Percentiles rank a stretch among this genome's conserved stretches.
Conservation (phyloP, 1,284 basidiomycete genomes). For the Apiotrichum porosum region DNA sequence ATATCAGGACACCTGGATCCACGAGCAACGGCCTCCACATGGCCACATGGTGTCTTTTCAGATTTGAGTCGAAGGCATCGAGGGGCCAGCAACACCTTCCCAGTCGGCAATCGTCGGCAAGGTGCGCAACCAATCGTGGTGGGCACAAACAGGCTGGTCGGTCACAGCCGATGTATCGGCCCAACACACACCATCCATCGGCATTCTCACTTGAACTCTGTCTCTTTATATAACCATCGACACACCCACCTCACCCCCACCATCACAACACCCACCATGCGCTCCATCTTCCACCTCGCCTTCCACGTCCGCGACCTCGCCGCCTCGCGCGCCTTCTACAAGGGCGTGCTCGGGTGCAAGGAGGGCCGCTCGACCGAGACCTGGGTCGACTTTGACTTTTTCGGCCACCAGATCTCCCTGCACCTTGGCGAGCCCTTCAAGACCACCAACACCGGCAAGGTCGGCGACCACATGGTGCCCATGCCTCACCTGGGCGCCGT, state of each 20-base stretch:
- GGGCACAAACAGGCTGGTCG: too few relatives aligned
- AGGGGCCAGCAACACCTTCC: too few relatives aligned
- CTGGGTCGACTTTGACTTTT: slow-evolving; percentile 18
- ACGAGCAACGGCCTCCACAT: too few relatives aligned
- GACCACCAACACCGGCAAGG: slow-evolving; percentile 14
- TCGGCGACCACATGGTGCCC: slow-evolving; percentile 17
- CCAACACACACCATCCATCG: too few relatives aligned
- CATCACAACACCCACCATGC: neutral
- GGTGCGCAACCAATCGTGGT: too few relatives aligned
- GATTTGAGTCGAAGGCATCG: too few relatives aligned
- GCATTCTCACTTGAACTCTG: too few relatives aligned
- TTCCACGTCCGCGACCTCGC: slow-evolving; percentile 13
- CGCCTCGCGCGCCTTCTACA: slow-evolving; percentile 11
- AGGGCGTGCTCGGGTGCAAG: slow-evolving; percentile 9
- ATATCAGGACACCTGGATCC: too few relatives aligned
- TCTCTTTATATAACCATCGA: neutral
- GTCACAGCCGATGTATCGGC: too few relatives aligned
- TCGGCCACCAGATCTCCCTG: slow-evolving; percentile 16
- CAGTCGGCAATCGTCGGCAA: too few relatives aligned
- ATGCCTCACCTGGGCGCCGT: slow-evolving; percentile 16
- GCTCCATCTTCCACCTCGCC: slow-evolving; percentile 15
- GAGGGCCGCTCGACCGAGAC: slow-evolving; percentile 13
- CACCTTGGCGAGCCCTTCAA: slow-evolving; percentile 16
- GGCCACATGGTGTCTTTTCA: too few relatives aligned
- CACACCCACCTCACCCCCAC: neutral